These are phyloP conservation scores for Aspergillus neotritici DNA, from an alignment of 2,329 filamentous ascomycete genomes.

Conservation along the genomic window DNA sequence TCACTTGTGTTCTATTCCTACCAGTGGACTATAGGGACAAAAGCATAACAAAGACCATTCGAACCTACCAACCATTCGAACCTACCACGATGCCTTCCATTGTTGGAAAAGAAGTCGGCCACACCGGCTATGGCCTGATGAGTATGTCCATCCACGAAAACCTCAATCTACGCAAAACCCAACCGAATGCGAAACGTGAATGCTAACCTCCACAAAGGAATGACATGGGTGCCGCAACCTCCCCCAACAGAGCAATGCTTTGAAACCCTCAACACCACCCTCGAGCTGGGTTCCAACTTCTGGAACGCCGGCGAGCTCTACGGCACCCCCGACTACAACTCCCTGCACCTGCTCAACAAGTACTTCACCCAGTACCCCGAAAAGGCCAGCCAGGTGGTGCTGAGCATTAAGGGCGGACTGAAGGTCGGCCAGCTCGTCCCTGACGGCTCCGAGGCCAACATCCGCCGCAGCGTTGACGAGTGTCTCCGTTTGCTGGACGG, in stretches of 20 bases:
- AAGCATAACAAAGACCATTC: too few relatives aligned
- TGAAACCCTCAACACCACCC: conserved; percentile 51
- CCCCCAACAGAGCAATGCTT: conserved; percentile 36
- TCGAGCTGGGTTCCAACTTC: conserved; percentile 44
- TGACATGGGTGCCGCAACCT: conserved; percentile 30
- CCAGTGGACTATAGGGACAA: too few relatives aligned
- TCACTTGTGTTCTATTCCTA: too few relatives aligned
- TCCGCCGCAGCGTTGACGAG: conserved; percentile 56
- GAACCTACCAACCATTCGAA: too few relatives aligned
- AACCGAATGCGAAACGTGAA: conserved; percentile 7
- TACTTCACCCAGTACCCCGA: conserved; percentile 62
- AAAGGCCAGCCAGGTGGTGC: conserved; percentile 56
- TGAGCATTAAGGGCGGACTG: conserved; percentile 58
- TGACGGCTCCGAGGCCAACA: conserved; percentile 50
- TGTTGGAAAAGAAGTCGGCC: conserved; percentile 38
- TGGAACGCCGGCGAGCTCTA: conserved; percentile 66
- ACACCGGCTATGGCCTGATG: conserved; percentile 53
- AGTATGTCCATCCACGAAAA: conserved; percentile 32
- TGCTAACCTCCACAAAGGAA: conserved; percentile 19
- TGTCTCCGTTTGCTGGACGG: conserved; percentile 50
- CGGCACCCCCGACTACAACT: conserved; percentile 54
- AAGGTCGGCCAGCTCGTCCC: conserved; percentile 33
- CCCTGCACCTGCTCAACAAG: conserved; percentile 52
- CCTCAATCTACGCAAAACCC: conserved; percentile 10
- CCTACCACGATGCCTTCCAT: conserved; percentile 23